These are phyloP conservation scores for Rhynchospora tenuis DNA, from an alignment of 176 grass and related monocot genomes.

Conservation along the genomic window DNA sequence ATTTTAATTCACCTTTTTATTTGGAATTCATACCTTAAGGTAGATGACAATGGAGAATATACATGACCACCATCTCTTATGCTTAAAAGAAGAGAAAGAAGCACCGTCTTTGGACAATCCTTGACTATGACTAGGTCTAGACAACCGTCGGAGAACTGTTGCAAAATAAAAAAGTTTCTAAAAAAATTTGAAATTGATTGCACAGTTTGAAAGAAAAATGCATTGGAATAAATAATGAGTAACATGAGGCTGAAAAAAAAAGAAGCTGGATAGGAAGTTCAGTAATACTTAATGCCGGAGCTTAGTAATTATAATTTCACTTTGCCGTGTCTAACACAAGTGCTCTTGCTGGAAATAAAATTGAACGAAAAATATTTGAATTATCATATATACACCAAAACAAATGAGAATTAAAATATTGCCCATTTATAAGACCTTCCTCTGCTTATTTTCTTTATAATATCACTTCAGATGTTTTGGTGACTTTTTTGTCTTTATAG, in stretches of 20 bases:
- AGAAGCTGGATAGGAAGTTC: not conserved
- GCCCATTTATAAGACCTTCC: no score
- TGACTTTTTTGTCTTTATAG: no score
- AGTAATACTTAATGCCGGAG: not conserved
- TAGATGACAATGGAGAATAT: slow-evolving; percentile 62
- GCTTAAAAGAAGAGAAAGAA: slow-evolving; percentile 54
- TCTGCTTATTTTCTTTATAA: no score
- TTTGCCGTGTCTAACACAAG: not conserved
- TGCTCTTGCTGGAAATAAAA: not conserved
- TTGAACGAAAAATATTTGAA: not conserved
- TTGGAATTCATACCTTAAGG: slow-evolving; percentile 46
- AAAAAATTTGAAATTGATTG: no score
- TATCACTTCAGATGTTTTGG: no score
- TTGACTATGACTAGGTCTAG: no score
- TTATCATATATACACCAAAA: no score
- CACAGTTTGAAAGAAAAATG: no score
- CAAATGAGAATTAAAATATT: no score
- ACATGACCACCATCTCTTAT: slow-evolving; percentile 70
- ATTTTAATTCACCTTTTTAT: not conserved
- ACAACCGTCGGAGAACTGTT: no score
- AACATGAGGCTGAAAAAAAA: slow-evolving; percentile 1
- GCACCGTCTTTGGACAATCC: slow-evolving; percentile 49
- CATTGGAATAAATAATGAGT: not conserved
- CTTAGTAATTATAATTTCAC: not conserved
- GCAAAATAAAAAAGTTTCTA: no score